Base-by-base conservation (phyloP, 495 filamentous ascomycete species). In the Penicillium malachiteum region DNA sequence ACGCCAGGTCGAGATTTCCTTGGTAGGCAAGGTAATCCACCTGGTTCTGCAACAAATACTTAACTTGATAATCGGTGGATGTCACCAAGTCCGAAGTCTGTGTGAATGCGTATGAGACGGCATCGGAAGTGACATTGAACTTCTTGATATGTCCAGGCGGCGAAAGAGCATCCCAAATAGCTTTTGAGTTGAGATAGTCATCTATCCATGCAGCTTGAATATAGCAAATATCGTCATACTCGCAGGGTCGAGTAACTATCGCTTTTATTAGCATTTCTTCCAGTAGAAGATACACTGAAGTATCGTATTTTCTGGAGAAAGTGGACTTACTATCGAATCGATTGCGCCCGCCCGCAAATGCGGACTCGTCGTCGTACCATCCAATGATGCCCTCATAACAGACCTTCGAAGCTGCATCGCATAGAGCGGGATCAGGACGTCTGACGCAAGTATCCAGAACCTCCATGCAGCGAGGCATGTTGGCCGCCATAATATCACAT, bases 1-100 rank as follows among this genome's bases (percentile, higher is more conserved):
- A 79, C 2, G 66, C 68, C 12, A 79, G 56, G 54, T 79, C 76
- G 2, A 79, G 63, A 48, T 78, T 79, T 0, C 76, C 75, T 58
- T 78, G 72, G 50, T 79, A 79, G 14, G 70, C 69, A n/a, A 79
- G 52, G 37, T 68, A 68, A 50, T 78, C 57, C 1, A 79, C 64
- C 6, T 64, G 57, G 45, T 65, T 67, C 7, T 64, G 43, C 7
- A 79, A 68, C 11, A 77, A 49, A 41, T 66, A 74, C 1, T 59
- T 38, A 0, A 79, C 67, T 37, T 66, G 59, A 17, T 60, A 63
- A 4, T 52, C 65, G 3, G 55, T 40, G 13, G 52, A 68, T 0
- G 50, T 66, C 64, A 54, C 59, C 7, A 7, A 4, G 17, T 76
- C 71, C 1, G 69, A 57, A 1, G 70, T 71, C 5, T 56, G 50